Evolutionary conservation across 2,329 filamentous ascomycete species (phyloP).

Genomic region (Aureobasidium musti): DNA sequence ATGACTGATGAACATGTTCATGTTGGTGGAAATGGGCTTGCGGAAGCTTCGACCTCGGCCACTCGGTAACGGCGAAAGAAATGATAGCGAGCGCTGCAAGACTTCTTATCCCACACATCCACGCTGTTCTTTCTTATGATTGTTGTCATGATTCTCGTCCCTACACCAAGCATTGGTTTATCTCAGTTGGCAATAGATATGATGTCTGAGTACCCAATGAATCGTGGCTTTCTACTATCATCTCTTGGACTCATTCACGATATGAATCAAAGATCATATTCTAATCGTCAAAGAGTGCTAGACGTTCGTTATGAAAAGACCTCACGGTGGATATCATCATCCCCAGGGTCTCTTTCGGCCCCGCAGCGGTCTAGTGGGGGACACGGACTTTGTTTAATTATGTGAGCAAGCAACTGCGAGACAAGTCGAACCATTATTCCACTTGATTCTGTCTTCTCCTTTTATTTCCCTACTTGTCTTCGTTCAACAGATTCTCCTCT

Average conservation of each 20-base stretch:
- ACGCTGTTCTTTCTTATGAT: background rate
- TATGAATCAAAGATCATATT: too few species aligned
- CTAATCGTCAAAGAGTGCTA: too few species aligned
- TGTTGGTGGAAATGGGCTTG: constrained; percentile 3
- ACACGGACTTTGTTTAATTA: constrained; percentile 27
- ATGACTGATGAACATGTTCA: background rate
- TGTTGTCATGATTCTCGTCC: background rate
- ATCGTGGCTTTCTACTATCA: background rate
- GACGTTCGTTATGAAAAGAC: too few species aligned
- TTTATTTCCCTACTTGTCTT: background rate
- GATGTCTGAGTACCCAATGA: background rate
- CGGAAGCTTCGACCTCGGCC: constrained; percentile 20
- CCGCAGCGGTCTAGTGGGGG: constrained; percentile 14
- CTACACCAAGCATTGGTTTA: background rate
- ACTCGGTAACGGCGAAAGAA: background rate
- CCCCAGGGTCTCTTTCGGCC: constrained; percentile 21
- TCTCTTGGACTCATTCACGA: too few species aligned
- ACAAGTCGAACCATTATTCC: constrained; percentile 23
- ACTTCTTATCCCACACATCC: background rate
- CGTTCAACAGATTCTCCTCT: too few species aligned
- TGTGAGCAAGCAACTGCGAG: constrained; percentile 17
- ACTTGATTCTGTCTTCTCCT: background rate
- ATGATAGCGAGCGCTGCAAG: background rate
- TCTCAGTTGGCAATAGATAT: background rate
- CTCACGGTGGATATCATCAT: background rate